Evolutionary conservation across 768 basidiomycete genomes (phyloP).

Genomic region (Royoungia palumana): DNA sequence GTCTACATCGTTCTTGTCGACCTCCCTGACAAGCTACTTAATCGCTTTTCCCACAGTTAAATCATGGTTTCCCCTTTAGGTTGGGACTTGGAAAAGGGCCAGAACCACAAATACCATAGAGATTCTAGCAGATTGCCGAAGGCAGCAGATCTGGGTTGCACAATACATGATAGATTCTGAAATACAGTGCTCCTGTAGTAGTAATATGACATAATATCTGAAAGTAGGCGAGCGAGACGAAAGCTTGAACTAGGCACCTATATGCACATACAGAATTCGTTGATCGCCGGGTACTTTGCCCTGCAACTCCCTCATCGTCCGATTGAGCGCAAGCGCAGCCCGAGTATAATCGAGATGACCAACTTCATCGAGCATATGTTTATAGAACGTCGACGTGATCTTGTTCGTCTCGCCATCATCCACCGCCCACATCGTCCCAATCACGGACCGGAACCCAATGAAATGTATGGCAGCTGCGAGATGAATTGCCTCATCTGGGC

Average conservation of each 20-base stretch:
- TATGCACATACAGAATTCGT: conserved; percentile 12
- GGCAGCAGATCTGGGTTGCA: too few relatives aligned
- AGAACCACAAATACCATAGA: too few relatives aligned
- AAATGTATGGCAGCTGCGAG: not conserved
- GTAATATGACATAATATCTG: too few relatives aligned
- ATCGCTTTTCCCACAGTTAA: too few relatives aligned
- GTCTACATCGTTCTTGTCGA: too few relatives aligned
- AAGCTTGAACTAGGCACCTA: conserved; percentile 5
- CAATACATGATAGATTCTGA: too few relatives aligned
- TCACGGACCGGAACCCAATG: not conserved
- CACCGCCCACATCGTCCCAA: conserved; percentile 18
- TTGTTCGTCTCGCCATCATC: conserved; percentile 2
- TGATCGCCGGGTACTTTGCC: conserved; percentile 8
- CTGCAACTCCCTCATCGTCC: conserved; percentile 1
- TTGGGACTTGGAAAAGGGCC: too few relatives aligned
- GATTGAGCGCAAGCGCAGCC: conserved; percentile 5
- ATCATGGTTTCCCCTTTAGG: too few relatives aligned
- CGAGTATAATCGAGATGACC: conserved; percentile 1
- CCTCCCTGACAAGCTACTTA: too few relatives aligned
- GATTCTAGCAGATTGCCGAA: too few relatives aligned
- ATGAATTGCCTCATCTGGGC: not conserved
- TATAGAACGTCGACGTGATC: conserved; percentile 9
- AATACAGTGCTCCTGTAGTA: too few relatives aligned
- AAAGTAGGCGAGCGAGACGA: too few relatives aligned
- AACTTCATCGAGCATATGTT: conserved; percentile 1